phyloP scores from a whole-genome alignment of 164 flowering plant genomes.

The Akebia trifoliata region DNA sequence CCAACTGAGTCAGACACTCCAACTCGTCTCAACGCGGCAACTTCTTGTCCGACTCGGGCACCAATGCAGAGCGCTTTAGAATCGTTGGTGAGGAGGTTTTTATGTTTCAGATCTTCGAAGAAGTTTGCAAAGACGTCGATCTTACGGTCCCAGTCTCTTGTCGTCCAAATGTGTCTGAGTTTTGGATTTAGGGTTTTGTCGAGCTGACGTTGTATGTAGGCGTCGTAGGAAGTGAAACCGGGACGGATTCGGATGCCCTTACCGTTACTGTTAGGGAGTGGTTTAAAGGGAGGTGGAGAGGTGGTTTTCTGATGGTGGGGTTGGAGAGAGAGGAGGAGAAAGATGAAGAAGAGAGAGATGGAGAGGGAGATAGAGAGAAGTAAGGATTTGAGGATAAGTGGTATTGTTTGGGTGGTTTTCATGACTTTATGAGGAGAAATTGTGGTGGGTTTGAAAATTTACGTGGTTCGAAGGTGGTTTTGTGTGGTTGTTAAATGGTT shows the following conservation, averaged over 20 bases:
- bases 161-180: slow-evolving; percentile 63
- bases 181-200: slow-evolving; percentile 80
- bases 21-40: slow-evolving; percentile 54
- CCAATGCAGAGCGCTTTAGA: slow-evolving; percentile 77
- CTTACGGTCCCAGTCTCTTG: slow-evolving; percentile 84
- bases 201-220: slow-evolving; percentile 66
- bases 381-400: slow-evolving; percentile 30
- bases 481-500: no score
- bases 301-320: no score
- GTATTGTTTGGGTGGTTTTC: slow-evolving; percentile 20
- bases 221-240: slow-evolving; percentile 62
- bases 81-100: slow-evolving; percentile 33
- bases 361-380: no score
- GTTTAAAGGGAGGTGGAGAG: no score
- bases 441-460: no score
- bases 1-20: slow-evolving; percentile 73
- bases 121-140: slow-evolving; percentile 54
- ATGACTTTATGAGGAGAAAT: no score
- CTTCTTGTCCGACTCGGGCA: slow-evolving; percentile 86
- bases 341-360: slow-evolving; percentile 22
- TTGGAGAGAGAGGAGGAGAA: slow-evolving; percentile 19
- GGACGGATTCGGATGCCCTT: slow-evolving; percentile 67
- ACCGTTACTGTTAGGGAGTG: slow-evolving; percentile 20
- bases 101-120: slow-evolving; percentile 38
- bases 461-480: no score